Percentiles rank a stretch among this genome's conserved stretches.
Conservation (phyloP, 2,329 filamentous ascomycete genomes). For the Fusarium keratoplasticum region DNA sequence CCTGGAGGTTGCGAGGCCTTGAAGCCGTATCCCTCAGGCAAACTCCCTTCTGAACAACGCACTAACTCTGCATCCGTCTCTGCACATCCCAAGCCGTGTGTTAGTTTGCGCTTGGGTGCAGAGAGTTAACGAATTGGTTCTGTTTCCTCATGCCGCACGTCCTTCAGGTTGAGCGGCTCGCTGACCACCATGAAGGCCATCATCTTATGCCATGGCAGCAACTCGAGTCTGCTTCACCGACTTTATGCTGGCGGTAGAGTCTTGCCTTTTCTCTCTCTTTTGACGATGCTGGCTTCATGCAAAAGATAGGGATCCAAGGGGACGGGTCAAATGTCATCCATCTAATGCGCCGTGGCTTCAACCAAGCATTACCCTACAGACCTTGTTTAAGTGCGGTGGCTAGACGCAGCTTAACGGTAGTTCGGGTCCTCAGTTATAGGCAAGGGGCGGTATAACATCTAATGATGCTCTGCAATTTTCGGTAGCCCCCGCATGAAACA, state of each 20-base stretch:
- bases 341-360: not conserved
- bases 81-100: not conserved
- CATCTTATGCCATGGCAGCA: not conserved
- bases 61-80: not conserved
- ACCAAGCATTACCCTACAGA: slow-evolving; percentile 4
- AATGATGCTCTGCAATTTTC: slow-evolving; percentile 13
- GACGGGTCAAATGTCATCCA: not conserved
- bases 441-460: slow-evolving; percentile 17
- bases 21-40: not conserved
- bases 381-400: slow-evolving; percentile 3
- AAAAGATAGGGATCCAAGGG: not conserved
- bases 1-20: not conserved
- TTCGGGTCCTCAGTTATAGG: slow-evolving; percentile 18
- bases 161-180: not conserved
- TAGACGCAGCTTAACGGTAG: slow-evolving; percentile 2
- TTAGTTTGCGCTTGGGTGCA: not conserved
- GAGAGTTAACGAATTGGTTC: not conserved
- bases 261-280: not conserved
- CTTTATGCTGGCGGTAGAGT: not conserved
- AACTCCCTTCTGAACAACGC: not conserved
- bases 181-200: slow-evolving; percentile 1
- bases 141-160: not conserved
- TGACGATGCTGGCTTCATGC: not conserved
- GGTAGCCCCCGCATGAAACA: slow-evolving; percentile 35
- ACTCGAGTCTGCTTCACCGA: not conserved